A percentile compares a stretch with the other conserved stretches of the same genome.
Evolutionary conservation across 805 yeast genomes (phyloP).

Genomic region (Wickerhamomyces sydowiorum): DNA sequence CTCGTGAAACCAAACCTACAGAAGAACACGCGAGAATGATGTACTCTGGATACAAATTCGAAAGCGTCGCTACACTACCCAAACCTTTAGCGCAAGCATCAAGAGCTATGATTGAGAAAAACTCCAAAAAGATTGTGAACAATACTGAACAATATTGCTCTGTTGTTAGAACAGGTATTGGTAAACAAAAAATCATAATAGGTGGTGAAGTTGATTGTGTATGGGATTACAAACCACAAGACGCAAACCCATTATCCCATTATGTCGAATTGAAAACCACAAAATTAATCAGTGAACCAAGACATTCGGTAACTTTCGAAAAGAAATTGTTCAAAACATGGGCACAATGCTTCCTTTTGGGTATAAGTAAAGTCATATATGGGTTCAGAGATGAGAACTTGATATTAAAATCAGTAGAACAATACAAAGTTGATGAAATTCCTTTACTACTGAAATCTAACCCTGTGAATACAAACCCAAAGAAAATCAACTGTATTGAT

Average conservation of each 20-base stretch:
- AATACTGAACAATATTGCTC: conserved; percentile 74
- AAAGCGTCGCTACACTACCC: conserved; percentile 65
- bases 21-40: conserved; percentile 35
- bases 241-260: conserved; percentile 43
- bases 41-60: conserved; percentile 82
- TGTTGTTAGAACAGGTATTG: conserved; percentile 83
- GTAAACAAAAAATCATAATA: conserved; percentile 56
- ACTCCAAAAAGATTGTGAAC: conserved; percentile 55
- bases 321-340: conserved; percentile 73
- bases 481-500: conserved; percentile 64
- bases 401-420: conserved; percentile 63
- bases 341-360: conserved; percentile 91
- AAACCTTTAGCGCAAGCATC: conserved; percentile 70
- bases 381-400: conserved; percentile 81
- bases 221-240: conserved; percentile 69
- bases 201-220: conserved; percentile 94
- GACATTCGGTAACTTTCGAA: conserved; percentile 64
- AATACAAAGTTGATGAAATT: conserved; percentile 68
- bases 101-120: conserved; percentile 60
- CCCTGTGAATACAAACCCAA: conserved; percentile 33
- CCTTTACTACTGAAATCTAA: conserved; percentile 61
- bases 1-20: conserved; percentile 21
- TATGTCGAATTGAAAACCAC: conserved; percentile 85
- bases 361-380: conserved; percentile 72
- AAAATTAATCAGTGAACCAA: conserved; percentile 45